These are phyloP conservation scores for Delonix regia DNA, from an alignment of 306 rosid genomes.

Conservation along the genomic window DNA sequence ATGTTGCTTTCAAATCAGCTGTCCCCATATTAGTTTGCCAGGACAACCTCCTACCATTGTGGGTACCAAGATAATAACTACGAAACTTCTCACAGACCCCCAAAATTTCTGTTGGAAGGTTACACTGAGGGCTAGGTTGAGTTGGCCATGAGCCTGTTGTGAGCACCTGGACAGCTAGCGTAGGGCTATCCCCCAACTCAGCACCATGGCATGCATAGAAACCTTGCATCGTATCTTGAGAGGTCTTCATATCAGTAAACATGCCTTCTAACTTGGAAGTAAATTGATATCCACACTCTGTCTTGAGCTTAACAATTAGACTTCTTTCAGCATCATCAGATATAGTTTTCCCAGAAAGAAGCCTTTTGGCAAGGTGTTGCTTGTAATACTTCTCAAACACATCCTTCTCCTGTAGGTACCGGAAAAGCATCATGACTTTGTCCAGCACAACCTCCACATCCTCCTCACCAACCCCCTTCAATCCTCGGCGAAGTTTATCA, in stretches of 20 bases:
- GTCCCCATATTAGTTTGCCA: slow-evolving; percentile 69
- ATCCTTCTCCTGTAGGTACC: slow-evolving; percentile 64
- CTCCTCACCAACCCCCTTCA: slow-evolving; percentile 63
- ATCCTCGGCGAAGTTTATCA: slow-evolving; percentile 60
- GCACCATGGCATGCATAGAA: slow-evolving; percentile 44
- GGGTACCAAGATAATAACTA: slow-evolving; percentile 55
- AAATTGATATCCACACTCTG: slow-evolving; percentile 64
- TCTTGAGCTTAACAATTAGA: slow-evolving; percentile 62
- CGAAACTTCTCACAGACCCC: slow-evolving; percentile 56
- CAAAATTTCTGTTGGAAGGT: slow-evolving; percentile 53
- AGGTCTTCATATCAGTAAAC: slow-evolving; percentile 67
- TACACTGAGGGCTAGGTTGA: slow-evolving; percentile 57
- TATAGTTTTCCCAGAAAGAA: slow-evolving; percentile 55
- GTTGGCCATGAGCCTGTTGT: slow-evolving; percentile 70
- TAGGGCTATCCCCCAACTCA: slow-evolving; percentile 50
- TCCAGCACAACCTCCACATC: slow-evolving; percentile 61
- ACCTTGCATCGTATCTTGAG: slow-evolving; percentile 53
- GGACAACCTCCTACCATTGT: slow-evolving; percentile 59
- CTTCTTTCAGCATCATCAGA: slow-evolving; percentile 66
- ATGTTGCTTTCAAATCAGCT: slow-evolving; percentile 56
- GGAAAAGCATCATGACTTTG: slow-evolving; percentile 69
- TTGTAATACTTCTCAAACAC: slow-evolving; percentile 66
- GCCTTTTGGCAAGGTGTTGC: slow-evolving; percentile 63
- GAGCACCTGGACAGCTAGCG: slow-evolving; percentile 55
- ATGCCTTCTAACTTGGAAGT: slow-evolving; percentile 63